Conservation (phyloP, 805 yeast species). For the Kluyveromyces wickerhamii region DNA sequence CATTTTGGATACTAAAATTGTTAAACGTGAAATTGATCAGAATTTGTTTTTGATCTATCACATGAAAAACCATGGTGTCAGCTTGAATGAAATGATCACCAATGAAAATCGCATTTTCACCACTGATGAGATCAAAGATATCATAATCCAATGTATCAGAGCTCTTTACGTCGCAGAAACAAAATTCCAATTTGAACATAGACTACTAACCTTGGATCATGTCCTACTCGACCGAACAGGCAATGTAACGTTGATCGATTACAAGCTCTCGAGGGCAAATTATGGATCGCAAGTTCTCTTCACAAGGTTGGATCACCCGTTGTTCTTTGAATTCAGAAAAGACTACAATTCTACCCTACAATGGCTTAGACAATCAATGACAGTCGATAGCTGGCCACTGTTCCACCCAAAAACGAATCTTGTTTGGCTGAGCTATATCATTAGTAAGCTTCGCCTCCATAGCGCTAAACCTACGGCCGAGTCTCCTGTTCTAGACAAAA, state of each 20-base stretch:
- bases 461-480: not conserved
- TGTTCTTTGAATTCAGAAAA: slow-evolving; percentile 51
- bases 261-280: slow-evolving; percentile 46
- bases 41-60: slow-evolving; percentile 15
- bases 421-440: slow-evolving; percentile 57
- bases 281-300: slow-evolving; percentile 26
- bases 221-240: slow-evolving; percentile 37
- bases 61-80: slow-evolving; percentile 23
- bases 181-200: slow-evolving; percentile 52
- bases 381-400: slow-evolving; percentile 18
- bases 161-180: slow-evolving; percentile 46
- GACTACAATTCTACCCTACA: slow-evolving; percentile 58
- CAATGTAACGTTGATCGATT: slow-evolving; percentile 49
- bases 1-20: slow-evolving; percentile 14
- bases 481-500: slow-evolving; percentile 27
- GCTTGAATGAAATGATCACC: slow-evolving; percentile 1
- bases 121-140: slow-evolving; percentile 3
- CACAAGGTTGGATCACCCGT: slow-evolving; percentile 58
- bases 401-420: slow-evolving; percentile 43
- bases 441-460: slow-evolving; percentile 38
- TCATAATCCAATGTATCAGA: slow-evolving; percentile 35
- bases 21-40: slow-evolving; percentile 6
- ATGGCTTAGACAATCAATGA: slow-evolving; percentile 40
- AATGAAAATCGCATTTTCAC: slow-evolving; percentile 2
- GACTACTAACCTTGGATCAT: slow-evolving; percentile 64